phyloP scores from a whole-genome alignment of 2,329 filamentous ascomycete species.

The Uncinocarpus reesii region DNA sequence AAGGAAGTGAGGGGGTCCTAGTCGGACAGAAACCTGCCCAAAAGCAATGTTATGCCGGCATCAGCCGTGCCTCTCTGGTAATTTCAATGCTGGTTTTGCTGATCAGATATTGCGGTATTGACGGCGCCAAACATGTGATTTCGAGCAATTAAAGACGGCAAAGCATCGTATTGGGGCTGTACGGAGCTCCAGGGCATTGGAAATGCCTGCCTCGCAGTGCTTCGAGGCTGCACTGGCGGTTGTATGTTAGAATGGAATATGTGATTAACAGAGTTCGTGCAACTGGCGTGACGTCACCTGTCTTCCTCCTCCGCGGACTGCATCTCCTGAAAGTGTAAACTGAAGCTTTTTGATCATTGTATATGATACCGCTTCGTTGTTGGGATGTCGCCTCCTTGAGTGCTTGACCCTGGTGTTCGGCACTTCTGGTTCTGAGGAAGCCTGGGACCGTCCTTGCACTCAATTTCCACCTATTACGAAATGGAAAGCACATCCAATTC shows the following conservation, averaged over 20 bases:
- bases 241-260: neutral
- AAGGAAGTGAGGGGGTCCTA: neutral
- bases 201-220: neutral
- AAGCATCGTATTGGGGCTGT: neutral
- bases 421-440: too few relatives aligned
- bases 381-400: neutral
- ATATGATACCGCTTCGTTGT: neutral
- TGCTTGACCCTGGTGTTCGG: too few relatives aligned
- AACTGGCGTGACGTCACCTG: constrained; percentile 8
- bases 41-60: neutral
- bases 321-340: neutral
- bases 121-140: neutral
- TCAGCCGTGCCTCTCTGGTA: neutral
- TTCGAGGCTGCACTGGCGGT: neutral
- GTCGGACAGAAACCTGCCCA: neutral
- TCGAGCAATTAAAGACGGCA: neutral
- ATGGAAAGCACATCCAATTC: neutral
- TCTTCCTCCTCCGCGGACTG: constrained; percentile 8
- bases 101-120: neutral
- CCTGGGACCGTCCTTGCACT: too few relatives aligned
- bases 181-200: neutral
- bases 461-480: too few relatives aligned
- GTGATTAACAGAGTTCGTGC: constrained; percentile 9
- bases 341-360: neutral
- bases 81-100: neutral